Conservation (phyloP, 2,329 filamentous ascomycete species). For the Myriosclerotinia curreyana region DNA sequence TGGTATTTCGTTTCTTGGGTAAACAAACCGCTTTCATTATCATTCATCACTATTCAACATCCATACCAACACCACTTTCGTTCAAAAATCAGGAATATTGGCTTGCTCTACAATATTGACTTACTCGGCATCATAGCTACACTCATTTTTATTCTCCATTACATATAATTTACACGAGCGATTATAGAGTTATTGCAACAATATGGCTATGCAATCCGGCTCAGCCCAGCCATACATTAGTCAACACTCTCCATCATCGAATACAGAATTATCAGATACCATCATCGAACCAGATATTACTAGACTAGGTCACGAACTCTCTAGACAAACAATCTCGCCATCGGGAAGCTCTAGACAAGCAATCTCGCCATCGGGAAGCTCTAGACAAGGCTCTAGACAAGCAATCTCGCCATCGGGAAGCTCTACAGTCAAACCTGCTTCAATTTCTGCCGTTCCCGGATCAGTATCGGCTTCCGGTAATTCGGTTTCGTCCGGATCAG, state of each 20-base stretch:
- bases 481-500: no score
- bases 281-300: not conserved
- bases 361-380: no score
- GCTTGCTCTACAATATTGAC: not conserved
- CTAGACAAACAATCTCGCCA: no score
- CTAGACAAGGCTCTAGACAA: no score
- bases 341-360: no score
- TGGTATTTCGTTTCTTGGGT: not conserved
- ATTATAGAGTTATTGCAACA: not conserved
- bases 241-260: not conserved
- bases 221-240: not conserved
- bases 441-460: no score
- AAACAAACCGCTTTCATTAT: not conserved
- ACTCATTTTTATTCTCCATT: not conserved
- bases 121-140: not conserved
- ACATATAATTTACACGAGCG: not conserved
- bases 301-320: no score
- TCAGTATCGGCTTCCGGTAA: no score
- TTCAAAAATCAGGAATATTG: not conserved
- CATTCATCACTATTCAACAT: not conserved
- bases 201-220: not conserved
- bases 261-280: constrained; percentile 10
- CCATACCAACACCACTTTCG: not conserved
- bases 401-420: no score
- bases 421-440: not conserved